A percentile compares a stretch with the other conserved stretches of the same genome.
Evolutionary conservation across 73 alveolate genomes (phyloP).

Genomic region (Breviolum minutum): DNA sequence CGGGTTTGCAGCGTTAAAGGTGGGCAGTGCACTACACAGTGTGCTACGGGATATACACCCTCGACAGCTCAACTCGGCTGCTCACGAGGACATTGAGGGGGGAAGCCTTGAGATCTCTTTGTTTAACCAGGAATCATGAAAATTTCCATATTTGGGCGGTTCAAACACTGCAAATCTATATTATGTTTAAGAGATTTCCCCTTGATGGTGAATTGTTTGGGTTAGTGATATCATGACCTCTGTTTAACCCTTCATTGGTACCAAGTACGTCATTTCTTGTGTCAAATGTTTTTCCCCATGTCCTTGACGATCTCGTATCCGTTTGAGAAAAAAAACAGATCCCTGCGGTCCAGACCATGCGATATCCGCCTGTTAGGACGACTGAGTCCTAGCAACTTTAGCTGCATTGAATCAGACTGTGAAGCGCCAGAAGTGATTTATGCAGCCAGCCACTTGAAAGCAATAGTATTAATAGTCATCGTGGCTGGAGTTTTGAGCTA

Average conservation of each 20-base stretch:
- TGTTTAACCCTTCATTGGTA: too few species aligned
- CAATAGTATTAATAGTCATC: background rate
- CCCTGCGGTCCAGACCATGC: too few species aligned
- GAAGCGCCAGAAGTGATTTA: conserved; percentile 44
- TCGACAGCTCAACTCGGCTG: conserved; percentile 21
- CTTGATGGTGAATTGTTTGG: background rate
- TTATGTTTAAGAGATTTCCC: background rate
- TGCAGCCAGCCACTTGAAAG: conserved; percentile 21
- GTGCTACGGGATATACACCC: conserved; percentile 56
- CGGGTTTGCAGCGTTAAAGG: background rate
- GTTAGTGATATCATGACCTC: background rate
- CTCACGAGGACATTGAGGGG: conserved; percentile 19
- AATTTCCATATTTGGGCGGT: background rate
- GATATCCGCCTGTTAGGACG: too few species aligned
- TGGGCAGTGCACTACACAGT: conserved; percentile 43
- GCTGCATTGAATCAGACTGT: conserved; percentile 18
- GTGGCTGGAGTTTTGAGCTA: too few species aligned
- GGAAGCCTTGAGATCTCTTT: background rate
- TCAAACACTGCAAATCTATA: background rate
- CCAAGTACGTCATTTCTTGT: background rate
- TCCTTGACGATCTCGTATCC: background rate
- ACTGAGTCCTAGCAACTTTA: conserved; percentile 19
- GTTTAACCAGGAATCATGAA: background rate
- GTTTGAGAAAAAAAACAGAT: too few species aligned
- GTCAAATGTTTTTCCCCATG: too few species aligned